Evolutionary conservation across 306 rosid species (phyloP), one percentile per base, ranked within the genome.

Genomic region (Psophocarpus tetragonolobus): DNA sequence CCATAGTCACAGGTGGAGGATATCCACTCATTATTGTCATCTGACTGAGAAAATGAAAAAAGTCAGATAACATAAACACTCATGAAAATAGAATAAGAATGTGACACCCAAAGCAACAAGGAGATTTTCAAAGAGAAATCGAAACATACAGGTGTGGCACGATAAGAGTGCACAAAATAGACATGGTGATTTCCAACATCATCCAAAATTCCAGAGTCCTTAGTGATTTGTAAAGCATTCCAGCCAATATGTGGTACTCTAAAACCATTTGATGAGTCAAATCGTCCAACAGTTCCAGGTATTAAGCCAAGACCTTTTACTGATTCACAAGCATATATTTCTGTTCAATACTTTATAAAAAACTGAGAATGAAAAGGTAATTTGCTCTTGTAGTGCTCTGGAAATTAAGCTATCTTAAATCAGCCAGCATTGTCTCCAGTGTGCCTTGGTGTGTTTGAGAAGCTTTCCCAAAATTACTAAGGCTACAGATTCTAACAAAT

Each of bases 221-320:
- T 68, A 53, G 82, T 58, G 38, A 88, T 80, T 81, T 91, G 84
- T 85, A 95, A 71, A 81, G 99, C 93, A 84, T 95, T 95, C 99
- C 99, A 95, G 71, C 99, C 99, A 20, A 95, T 95, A 69, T 95
- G 99, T 6, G 97, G 99, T 50, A 95, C 99, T 81, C 94, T 87
- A 80, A 89, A 84, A 75, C 91, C 97, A 77, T 87, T 89, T 66
- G 99, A 92, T 47, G 96, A 91, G 85, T 95, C 97, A 87, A 95
- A 95, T 80, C 90, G 87, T 74, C 93, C 92, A 87, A 95, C 92
- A 72, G 88, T 90, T 71, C 99, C 99, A 9, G 97, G 97, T 79
- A 95, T 91, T 80, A 95, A 74, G 83, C 96, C 99, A 77, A 95
- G 99, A 77, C 99, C 99, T 44, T 86, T 89, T 38, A 95, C 99